These are phyloP conservation scores for Dillenia turbinata DNA, from an alignment of 164 flowering plant species.

Conservation along the genomic window DNA sequence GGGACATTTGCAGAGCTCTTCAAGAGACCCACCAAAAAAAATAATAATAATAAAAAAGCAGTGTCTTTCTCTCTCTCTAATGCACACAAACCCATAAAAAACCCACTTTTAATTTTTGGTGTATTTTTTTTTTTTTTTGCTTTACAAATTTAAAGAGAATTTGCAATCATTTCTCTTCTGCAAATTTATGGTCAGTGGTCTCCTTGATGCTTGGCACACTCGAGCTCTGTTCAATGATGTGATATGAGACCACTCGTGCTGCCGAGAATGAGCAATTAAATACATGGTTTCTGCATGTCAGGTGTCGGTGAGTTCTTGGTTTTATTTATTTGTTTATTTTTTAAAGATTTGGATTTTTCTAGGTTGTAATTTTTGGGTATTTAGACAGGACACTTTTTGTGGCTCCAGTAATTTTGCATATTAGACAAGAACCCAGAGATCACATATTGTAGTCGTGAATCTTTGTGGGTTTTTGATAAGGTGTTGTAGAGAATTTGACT, in stretches of 20 bases:
- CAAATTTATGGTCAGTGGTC: constrained; percentile 29
- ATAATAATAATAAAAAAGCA: too few species aligned
- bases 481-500: background rate
- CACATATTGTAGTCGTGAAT: too few species aligned
- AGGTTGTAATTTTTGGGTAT: constrained; percentile 6
- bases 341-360: too few species aligned
- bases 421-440: background rate
- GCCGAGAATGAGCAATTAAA: constrained; percentile 11
- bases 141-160: constrained; percentile 7
- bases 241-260: constrained; percentile 6
- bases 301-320: constrained; percentile 2
- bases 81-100: too few species aligned
- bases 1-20: too few species aligned
- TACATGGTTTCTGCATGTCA: constrained; percentile 10
- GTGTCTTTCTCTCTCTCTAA: too few species aligned
- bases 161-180: constrained; percentile 14
- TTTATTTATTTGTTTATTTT: background rate
- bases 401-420: constrained; percentile 6
- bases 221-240: constrained; percentile 41
- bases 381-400: constrained; percentile 7
- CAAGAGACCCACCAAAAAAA: too few species aligned
- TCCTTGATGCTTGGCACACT: constrained; percentile 65
- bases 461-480: too few species aligned
- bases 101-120: too few species aligned
- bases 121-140: too few species aligned